Conservation (phyloP, 2,329 filamentous ascomycete genomes). For the Capronia coronata region DNA sequence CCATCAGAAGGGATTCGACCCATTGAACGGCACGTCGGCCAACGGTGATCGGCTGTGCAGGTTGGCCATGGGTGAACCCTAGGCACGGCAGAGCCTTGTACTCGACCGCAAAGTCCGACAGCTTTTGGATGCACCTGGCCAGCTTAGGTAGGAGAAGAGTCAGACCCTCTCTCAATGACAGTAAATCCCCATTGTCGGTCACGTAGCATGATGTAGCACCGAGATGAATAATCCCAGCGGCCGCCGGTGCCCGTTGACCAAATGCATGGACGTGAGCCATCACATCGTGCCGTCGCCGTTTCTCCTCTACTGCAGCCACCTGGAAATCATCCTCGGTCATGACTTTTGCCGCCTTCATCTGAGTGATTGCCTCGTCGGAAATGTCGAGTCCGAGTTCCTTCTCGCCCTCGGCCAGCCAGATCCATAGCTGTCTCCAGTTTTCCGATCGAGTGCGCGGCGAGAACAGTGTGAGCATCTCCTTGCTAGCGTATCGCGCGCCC, state of each 20-base stretch:
- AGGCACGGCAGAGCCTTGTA: slow-evolving; percentile 68
- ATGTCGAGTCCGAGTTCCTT: slow-evolving; percentile 74
- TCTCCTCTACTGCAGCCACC: slow-evolving; percentile 69
- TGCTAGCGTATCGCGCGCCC: slow-evolving; percentile 64
- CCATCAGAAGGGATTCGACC: slow-evolving; percentile 69
- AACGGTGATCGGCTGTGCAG: slow-evolving; percentile 57
- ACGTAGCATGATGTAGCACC: slow-evolving; percentile 56
- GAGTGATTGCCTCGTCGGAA: slow-evolving; percentile 63
- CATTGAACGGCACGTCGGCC: slow-evolving; percentile 65
- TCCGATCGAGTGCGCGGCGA: slow-evolving; percentile 65
- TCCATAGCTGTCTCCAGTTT: slow-evolving; percentile 81
- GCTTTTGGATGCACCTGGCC: slow-evolving; percentile 69
- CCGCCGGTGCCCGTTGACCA: slow-evolving; percentile 65
- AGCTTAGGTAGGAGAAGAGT: slow-evolving; percentile 72
- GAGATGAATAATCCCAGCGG: slow-evolving; percentile 76
- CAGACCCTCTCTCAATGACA: slow-evolving; percentile 67
- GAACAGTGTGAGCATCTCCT: slow-evolving; percentile 74
- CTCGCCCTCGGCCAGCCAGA: slow-evolving; percentile 74
- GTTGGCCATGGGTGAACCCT: slow-evolving; percentile 64
- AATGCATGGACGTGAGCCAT: slow-evolving; percentile 67
- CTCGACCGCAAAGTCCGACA: slow-evolving; percentile 64
- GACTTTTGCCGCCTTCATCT: slow-evolving; percentile 68
- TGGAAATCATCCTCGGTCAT: slow-evolving; percentile 74
- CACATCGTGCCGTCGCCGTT: slow-evolving; percentile 59
- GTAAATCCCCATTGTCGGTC: slow-evolving; percentile 69